phyloP scores from a whole-genome alignment of 768 basidiomycete species.

The Paxillus rubicundulus region DNA sequence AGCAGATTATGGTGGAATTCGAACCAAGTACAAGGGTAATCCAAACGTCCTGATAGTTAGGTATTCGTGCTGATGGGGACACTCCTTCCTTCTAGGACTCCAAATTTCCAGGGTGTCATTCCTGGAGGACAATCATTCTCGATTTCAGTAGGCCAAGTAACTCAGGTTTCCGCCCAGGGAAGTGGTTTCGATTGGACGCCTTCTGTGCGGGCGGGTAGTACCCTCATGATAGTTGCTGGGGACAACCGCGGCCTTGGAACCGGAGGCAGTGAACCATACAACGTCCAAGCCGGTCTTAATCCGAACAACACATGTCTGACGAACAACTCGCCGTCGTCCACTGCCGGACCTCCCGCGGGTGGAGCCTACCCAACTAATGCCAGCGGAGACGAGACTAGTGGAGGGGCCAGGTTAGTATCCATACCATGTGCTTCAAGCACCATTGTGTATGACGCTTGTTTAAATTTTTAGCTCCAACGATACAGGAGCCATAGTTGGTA shows the following conservation, averaged over 20 bases:
- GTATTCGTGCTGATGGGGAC: background rate
- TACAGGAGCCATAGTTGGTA: constrained; percentile 52
- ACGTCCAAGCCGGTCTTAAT: constrained; percentile 50
- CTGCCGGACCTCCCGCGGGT: constrained; percentile 72
- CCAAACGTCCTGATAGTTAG: background rate
- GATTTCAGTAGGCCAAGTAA: constrained; percentile 51
- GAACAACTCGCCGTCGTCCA: constrained; percentile 67
- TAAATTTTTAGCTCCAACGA: constrained; percentile 33
- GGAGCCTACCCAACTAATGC: constrained; percentile 63
- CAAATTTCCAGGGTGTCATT: constrained; percentile 69
- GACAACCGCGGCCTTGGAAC: constrained; percentile 65
- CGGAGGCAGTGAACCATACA: constrained; percentile 60
- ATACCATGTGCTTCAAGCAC: background rate
- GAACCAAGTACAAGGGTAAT: constrained; percentile 52
- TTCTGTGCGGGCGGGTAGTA: constrained; percentile 60
- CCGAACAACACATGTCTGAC: constrained; percentile 56
- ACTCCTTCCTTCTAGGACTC: constrained; percentile 37
- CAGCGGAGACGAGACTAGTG: constrained; percentile 33
- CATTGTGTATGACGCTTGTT: background rate
- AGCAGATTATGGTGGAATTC: constrained; percentile 68
- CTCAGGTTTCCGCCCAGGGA: constrained; percentile 43
- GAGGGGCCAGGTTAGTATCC: constrained; percentile 25
- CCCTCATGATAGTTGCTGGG: constrained; percentile 63
- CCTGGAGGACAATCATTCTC: constrained; percentile 77
- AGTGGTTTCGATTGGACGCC: constrained; percentile 72